These are phyloP conservation scores for Aspergillus puulaauensis DNA, from an alignment of 2,329 filamentous ascomycete species.

Conservation along the genomic window DNA sequence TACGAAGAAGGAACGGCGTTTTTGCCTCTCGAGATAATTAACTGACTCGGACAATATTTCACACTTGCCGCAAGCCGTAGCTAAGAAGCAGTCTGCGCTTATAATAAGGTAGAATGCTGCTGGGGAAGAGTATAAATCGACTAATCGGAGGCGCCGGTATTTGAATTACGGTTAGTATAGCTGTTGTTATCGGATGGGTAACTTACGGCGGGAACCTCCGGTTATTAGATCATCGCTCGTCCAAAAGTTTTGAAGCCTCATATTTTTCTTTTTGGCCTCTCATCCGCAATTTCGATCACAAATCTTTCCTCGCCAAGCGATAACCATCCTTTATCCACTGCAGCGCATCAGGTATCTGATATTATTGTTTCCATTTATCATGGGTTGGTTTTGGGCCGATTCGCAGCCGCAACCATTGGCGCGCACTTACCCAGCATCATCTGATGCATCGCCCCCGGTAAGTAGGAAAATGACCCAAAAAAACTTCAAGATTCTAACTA, in stretches of 20 bases:
- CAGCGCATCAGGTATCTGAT: constrained; percentile 14
- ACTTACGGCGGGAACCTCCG: neutral
- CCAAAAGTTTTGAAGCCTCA: constrained; percentile 8
- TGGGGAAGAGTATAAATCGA: neutral
- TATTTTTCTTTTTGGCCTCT: neutral
- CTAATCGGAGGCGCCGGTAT: neutral
- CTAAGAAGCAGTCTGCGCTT: neutral
- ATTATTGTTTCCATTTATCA: constrained; percentile 29
- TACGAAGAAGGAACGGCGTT: constrained; percentile 18
- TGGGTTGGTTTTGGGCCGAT: constrained; percentile 74
- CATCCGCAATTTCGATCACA: neutral
- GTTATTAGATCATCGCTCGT: constrained; percentile 10
- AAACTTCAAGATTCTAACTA: constrained; percentile 16
- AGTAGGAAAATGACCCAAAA: constrained; percentile 20
- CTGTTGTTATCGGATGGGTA: neutral
- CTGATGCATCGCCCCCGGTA: constrained; percentile 57
- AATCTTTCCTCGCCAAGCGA: neutral
- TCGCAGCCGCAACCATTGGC: constrained; percentile 41
- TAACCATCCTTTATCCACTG: constrained; percentile 1
- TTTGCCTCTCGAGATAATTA: neutral
- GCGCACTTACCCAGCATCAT: constrained; percentile 49
- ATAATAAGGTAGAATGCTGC: neutral
- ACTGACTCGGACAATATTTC: neutral
- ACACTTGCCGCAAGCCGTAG: neutral
- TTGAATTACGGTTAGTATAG: neutral